Conservation (phyloP, 148 eudicot species). For the Chenopodium quinoa region DNA sequence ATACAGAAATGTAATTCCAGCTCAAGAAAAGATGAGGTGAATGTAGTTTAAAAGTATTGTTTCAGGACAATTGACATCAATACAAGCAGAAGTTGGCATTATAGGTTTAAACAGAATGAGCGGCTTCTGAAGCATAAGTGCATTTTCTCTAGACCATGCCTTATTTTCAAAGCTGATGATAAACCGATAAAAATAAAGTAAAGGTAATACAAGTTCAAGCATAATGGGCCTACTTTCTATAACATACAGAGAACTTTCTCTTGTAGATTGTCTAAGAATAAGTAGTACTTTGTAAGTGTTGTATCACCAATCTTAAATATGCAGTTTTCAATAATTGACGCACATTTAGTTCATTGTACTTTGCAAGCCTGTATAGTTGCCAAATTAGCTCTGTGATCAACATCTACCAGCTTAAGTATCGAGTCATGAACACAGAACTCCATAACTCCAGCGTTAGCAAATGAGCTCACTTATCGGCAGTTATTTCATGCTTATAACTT, state of each 20-base stretch:
- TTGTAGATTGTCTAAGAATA: background rate
- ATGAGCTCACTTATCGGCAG: background rate
- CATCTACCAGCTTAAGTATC: background rate
- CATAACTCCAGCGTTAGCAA: background rate
- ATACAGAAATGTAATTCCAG: background rate
- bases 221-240: background rate
- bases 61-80: background rate
- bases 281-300: background rate
- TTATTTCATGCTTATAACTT: background rate
- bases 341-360: background rate
- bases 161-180: background rate
- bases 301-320: background rate
- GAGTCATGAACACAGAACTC: background rate
- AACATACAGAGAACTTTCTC: background rate
- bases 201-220: background rate
- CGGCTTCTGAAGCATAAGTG: background rate
- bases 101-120: background rate
- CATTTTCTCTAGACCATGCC: background rate
- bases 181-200: background rate
- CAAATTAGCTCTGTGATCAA: background rate
- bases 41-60: background rate
- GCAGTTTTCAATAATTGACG: background rate
- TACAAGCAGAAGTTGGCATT: background rate
- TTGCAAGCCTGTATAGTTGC: background rate
- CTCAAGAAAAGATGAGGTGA: background rate